Conservation (phyloP, 2,329 filamentous ascomycete genomes). For the Xylaria sp. region DNA sequence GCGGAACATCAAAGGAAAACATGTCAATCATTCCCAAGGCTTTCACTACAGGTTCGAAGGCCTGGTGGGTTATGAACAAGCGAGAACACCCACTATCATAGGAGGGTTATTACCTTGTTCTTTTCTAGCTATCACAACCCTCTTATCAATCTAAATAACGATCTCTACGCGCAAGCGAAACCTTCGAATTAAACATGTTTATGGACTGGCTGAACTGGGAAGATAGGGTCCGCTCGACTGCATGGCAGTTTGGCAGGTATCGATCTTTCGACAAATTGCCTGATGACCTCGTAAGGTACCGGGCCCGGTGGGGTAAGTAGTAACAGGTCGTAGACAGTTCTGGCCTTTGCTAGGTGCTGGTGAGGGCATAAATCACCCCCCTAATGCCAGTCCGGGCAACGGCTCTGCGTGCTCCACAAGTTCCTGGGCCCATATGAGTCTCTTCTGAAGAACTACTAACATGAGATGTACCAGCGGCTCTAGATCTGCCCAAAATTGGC, state of each 20-base stretch:
- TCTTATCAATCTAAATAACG: too few relatives aligned
- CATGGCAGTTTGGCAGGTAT: neutral
- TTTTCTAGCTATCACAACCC: too few relatives aligned
- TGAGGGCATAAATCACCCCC: neutral
- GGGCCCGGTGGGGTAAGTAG: neutral
- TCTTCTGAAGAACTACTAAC: neutral
- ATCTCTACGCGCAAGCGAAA: too few relatives aligned
- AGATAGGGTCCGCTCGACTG: neutral
- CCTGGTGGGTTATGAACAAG: too few relatives aligned
- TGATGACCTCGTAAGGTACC: neutral
- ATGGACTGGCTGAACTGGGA: neutral
- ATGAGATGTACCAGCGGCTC: neutral
- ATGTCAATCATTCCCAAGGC: too few relatives aligned
- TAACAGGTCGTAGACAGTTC: neutral
- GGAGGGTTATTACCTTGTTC: too few relatives aligned
- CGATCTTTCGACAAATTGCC: too few relatives aligned
- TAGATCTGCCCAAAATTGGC: too few relatives aligned
- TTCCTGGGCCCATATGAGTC: neutral
- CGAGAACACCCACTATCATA: too few relatives aligned
- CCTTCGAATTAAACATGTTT: too few relatives aligned
- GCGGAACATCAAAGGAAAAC: too few relatives aligned
- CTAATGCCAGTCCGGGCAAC: neutral
- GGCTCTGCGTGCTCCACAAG: neutral
- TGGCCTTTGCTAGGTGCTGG: neutral
- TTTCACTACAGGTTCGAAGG: too few relatives aligned